These are phyloP conservation scores for Xylariaceae sp. DNA, from an alignment of 2,329 filamentous ascomycete genomes.

Conservation along the genomic window DNA sequence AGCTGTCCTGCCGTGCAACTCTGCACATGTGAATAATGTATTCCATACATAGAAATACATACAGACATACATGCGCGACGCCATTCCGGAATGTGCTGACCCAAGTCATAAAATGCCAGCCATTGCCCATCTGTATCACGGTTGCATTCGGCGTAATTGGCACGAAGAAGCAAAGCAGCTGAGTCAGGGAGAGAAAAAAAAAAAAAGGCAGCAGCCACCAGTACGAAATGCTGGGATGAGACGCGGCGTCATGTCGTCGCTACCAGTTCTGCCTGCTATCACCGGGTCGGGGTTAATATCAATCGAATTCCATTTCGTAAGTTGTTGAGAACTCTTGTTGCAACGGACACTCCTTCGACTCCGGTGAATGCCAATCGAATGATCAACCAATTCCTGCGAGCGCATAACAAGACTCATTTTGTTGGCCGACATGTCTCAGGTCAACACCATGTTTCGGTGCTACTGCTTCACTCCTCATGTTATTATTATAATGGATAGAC, in stretches of 20 bases:
- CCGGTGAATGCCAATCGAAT: too few species aligned
- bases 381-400: too few species aligned
- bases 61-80: background rate
- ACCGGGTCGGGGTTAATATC: too few species aligned
- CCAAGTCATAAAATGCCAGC: background rate
- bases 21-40: background rate
- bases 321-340: too few species aligned
- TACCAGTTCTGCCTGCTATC: background rate
- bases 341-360: too few species aligned
- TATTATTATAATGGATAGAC: background rate
- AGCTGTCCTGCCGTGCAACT: background rate
- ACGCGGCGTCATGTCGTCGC: background rate
- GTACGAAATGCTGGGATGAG: background rate
- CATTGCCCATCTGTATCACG: background rate
- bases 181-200: too few species aligned
- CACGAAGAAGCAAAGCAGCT: slow-evolving; percentile 6
- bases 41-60: background rate
- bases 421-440: slow-evolving; percentile 14
- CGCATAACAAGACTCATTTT: background rate
- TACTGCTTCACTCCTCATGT: background rate
- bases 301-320: too few species aligned
- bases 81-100: slow-evolving; percentile 10
- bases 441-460: slow-evolving; percentile 22
- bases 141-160: slow-evolving; percentile 15
- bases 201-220: too few species aligned